phyloP scores from a whole-genome alignment of 108 stramenopile genomes.

The Conticribra weissflogii region DNA sequence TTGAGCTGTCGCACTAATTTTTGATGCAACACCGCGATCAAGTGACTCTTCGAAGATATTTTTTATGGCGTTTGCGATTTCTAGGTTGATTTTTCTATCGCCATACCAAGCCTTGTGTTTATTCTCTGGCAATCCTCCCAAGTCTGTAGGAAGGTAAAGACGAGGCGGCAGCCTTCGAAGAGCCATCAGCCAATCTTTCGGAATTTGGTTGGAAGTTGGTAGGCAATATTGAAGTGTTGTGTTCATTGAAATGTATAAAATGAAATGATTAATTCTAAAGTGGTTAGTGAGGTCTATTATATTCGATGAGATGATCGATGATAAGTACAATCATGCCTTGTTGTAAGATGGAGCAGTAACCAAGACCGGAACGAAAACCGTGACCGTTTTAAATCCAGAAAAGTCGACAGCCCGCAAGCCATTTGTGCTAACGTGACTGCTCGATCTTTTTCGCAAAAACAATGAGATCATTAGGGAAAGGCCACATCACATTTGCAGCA shows the following conservation, averaged over 20 bases:
- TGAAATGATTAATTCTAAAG: too few species aligned
- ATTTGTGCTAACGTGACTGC: background rate
- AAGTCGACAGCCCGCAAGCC: too few species aligned
- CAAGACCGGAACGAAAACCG: too few species aligned
- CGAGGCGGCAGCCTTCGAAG: background rate
- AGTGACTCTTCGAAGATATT: slow-evolving; percentile 4
- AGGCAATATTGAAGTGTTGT: too few species aligned
- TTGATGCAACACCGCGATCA: slow-evolving; percentile 16
- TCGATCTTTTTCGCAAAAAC: slow-evolving; percentile 47
- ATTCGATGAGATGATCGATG: too few species aligned
- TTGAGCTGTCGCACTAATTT: slow-evolving; percentile 2
- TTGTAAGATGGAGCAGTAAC: too few species aligned
- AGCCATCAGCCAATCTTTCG: background rate
- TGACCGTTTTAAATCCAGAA: too few species aligned
- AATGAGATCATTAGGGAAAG: slow-evolving; percentile 55
- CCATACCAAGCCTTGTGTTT: slow-evolving; percentile 19
- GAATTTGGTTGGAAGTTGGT: background rate
- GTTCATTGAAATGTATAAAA: too few species aligned
- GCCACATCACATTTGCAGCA: slow-evolving; percentile 53
- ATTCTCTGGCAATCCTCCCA: slow-evolving; percentile 12
- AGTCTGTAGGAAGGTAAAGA: slow-evolving; percentile 4
- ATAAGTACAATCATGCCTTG: too few species aligned
- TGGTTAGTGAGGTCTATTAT: too few species aligned
- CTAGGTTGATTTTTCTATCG: slow-evolving; percentile 4
- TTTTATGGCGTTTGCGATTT: background rate